Evolutionary conservation across 768 basidiomycete genomes (phyloP).

Genomic region (Suillus fuscotomentosus): DNA sequence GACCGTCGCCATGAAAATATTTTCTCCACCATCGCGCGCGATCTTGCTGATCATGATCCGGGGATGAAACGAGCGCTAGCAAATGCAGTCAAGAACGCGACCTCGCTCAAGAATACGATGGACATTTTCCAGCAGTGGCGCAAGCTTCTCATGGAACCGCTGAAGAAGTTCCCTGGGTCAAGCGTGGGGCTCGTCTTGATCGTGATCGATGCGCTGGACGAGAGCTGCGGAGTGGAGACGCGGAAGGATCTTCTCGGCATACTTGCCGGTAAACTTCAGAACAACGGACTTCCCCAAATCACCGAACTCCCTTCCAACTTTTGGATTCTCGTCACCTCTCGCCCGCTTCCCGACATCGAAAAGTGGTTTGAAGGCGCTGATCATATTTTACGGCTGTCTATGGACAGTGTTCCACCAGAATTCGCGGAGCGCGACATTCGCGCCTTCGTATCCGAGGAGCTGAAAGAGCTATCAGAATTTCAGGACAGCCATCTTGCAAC

Average conservation of each 20-base stretch:
- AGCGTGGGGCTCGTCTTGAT: constrained; percentile 21
- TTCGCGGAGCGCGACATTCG: neutral
- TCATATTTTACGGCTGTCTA: neutral
- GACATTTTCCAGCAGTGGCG: constrained; percentile 12
- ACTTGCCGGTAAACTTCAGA: constrained; percentile 6
- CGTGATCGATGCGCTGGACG: constrained; percentile 26
- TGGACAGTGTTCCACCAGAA: neutral
- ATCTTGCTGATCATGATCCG: constrained; percentile 17
- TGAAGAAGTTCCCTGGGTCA: neutral
- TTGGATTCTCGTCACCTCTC: constrained; percentile 10
- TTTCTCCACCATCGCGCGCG: constrained; percentile 30
- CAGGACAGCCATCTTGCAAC: neutral
- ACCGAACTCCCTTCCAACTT: constrained; percentile 7
- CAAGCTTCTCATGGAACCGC: constrained; percentile 16
- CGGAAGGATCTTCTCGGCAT: constrained; percentile 22
- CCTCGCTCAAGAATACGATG: neutral
- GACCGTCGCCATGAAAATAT: constrained; percentile 12
- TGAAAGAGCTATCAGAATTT: neutral
- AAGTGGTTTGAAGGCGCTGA: neutral
- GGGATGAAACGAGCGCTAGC: constrained; percentile 1
- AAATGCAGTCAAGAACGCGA: neutral
- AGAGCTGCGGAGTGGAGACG: constrained; percentile 5
- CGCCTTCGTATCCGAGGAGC: neutral
- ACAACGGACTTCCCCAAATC: neutral
- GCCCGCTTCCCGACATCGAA: constrained; percentile 1